These are phyloP conservation scores for Arabidopsis hybrid DNA, from an alignment of 441 rosid genomes.

Conservation along the genomic window DNA sequence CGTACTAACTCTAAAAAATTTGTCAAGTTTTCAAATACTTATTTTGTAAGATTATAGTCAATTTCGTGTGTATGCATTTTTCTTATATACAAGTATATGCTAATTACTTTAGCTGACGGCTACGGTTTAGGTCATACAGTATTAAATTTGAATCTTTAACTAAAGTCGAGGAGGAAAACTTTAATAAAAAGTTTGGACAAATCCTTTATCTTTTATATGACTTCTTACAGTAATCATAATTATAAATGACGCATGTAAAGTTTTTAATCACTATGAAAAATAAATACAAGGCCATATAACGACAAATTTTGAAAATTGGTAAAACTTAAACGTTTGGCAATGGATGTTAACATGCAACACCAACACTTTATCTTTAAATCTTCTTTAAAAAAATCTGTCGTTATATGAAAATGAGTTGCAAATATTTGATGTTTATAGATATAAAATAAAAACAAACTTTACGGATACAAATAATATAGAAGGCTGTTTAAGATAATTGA, in stretches of 20 bases:
- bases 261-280: conserved; percentile 1
- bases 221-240: background rate
- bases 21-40: too few species aligned
- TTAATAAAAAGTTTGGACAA: conserved; percentile 24
- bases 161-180: conserved; percentile 28
- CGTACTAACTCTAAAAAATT: too few species aligned
- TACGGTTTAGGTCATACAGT: conserved; percentile 5
- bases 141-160: conserved; percentile 16
- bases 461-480: background rate
- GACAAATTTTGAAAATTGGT: conserved; percentile 11
- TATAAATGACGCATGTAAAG: background rate
- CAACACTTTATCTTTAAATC: conserved; percentile 5
- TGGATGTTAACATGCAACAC: conserved; percentile 30
- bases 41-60: background rate
- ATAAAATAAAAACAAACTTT: background rate
- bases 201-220: background rate
- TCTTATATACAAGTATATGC: background rate
- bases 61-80: background rate
- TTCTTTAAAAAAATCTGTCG: conserved; percentile 29
- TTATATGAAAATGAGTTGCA: conserved; percentile 4
- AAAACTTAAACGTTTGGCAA: conserved; percentile 7
- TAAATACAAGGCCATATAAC: background rate
- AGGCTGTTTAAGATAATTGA: background rate
- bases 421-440: background rate
- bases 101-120: conserved; percentile 28